These are phyloP conservation scores for Dactylellina haptotyla DNA, from an alignment of 2,329 filamentous ascomycete species.

Conservation along the genomic window DNA sequence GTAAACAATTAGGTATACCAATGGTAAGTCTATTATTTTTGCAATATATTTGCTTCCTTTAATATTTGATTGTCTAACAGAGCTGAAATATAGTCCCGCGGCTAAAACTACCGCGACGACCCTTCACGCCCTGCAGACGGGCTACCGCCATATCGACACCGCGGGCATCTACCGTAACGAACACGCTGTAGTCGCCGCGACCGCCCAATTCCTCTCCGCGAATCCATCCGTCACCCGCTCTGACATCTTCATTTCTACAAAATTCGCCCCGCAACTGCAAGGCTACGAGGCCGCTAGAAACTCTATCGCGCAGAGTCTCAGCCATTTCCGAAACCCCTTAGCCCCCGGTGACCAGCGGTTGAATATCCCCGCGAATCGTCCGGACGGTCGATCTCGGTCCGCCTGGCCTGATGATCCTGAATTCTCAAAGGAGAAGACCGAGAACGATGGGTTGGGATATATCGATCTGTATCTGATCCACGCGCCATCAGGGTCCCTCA, in stretches of 20 bases:
- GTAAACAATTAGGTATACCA: slow-evolving; percentile 53
- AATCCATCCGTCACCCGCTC: slow-evolving; percentile 66
- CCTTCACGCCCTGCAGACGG: slow-evolving; percentile 65
- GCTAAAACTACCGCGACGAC: slow-evolving; percentile 61
- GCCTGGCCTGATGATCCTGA: slow-evolving; percentile 33
- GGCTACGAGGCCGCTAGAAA: slow-evolving; percentile 72
- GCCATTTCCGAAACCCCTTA: slow-evolving; percentile 43
- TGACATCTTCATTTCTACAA: slow-evolving; percentile 72
- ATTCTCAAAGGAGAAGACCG: not conserved
- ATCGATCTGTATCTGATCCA: slow-evolving; percentile 66
- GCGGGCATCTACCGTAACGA: slow-evolving; percentile 71
- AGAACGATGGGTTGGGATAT: slow-evolving; percentile 48
- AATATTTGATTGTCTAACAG: not conserved
- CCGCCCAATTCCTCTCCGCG: slow-evolving; percentile 60
- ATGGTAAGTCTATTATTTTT: slow-evolving; percentile 19
- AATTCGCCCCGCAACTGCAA: slow-evolving; percentile 67
- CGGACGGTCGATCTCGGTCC: slow-evolving; percentile 12
- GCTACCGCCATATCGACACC: slow-evolving; percentile 71
- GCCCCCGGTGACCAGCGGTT: slow-evolving; percentile 36
- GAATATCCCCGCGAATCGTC: slow-evolving; percentile 23
- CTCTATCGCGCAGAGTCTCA: slow-evolving; percentile 51
- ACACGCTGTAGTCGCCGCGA: slow-evolving; percentile 66
- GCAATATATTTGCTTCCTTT: not conserved
- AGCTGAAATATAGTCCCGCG: slow-evolving; percentile 59
- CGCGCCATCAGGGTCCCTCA: slow-evolving; percentile 69